Percentiles rank a stretch among this genome's conserved stretches.
phyloP scores from a whole-genome alignment of 2,329 filamentous ascomycete species.

The Botrytis byssoidea region DNA sequence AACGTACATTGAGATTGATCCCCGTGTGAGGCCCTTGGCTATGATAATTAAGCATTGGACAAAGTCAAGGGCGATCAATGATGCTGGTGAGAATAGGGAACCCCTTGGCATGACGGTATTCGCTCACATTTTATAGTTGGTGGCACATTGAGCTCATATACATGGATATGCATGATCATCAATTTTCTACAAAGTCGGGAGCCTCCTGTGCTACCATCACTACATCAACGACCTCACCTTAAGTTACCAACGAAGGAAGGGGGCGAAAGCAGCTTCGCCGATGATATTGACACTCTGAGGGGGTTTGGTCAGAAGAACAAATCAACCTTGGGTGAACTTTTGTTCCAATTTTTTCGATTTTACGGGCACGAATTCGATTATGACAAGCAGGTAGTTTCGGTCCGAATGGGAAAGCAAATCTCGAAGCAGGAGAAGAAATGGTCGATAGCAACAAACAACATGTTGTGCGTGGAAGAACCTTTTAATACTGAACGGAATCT shows the following conservation, averaged over 20 bases:
- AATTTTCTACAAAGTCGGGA: constrained; percentile 89
- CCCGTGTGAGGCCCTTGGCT: constrained; percentile 83
- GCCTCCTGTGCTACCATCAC: constrained; percentile 78
- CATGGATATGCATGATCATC: constrained; percentile 98
- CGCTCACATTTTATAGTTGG: constrained; percentile 60
- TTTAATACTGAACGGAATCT: constrained; percentile 89
- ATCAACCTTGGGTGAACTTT: constrained; percentile 77
- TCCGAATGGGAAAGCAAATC: constrained; percentile 75
- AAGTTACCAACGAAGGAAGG: constrained; percentile 62
- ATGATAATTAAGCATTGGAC: constrained; percentile 99
- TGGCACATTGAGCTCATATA: constrained; percentile 94
- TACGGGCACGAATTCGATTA: constrained; percentile 95
- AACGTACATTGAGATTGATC: constrained; percentile 91
- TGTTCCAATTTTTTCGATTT: constrained; percentile 94
- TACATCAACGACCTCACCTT: constrained; percentile 72
- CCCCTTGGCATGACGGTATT: constrained; percentile 6
- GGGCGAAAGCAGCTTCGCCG: constrained; percentile 74
- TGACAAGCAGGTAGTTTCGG: constrained; percentile 77
- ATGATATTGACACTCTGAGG: constrained; percentile 72
- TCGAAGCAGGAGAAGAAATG: constrained; percentile 86
- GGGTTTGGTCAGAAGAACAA: constrained; percentile 78
- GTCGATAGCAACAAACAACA: constrained; percentile 76
- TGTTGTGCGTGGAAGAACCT: constrained; percentile 92
- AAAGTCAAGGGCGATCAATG: constrained; percentile 85
- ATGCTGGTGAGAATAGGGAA: constrained; percentile 76